Percentiles rank a stretch among this genome's conserved stretches.
Conservation (phyloP, 306 rosid species). For the Luffa aegyptiaca region DNA sequence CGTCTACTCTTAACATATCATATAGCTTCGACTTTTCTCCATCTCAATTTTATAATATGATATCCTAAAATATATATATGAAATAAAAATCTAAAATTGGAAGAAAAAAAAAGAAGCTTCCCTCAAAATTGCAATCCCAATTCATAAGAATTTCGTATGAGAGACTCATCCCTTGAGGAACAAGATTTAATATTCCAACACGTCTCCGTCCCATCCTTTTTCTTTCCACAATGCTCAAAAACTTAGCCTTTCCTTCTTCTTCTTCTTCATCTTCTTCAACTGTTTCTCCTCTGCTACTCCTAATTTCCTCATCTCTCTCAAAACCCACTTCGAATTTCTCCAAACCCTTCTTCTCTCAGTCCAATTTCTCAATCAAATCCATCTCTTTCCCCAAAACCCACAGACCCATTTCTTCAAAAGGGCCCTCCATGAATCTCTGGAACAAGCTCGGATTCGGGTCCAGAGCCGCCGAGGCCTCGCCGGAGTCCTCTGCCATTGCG, state of each 20-base stretch:
- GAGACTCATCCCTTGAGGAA: neutral
- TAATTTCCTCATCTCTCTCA: slow-evolving; percentile 21
- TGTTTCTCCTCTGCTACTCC: slow-evolving; percentile 22
- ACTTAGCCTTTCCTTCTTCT: slow-evolving; percentile 27
- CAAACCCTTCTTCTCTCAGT: slow-evolving; percentile 29
- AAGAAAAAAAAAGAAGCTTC: neutral
- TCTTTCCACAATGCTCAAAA: slow-evolving; percentile 34
- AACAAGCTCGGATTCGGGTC: slow-evolving; percentile 69
- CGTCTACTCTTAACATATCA: too few species aligned
- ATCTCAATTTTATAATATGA: too few species aligned
- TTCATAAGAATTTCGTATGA: neutral
- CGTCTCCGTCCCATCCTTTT: slow-evolving; percentile 12
- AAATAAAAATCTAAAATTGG: too few species aligned
- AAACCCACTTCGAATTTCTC: slow-evolving; percentile 17
- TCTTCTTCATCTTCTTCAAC: slow-evolving; percentile 20
- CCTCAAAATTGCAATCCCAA: neutral
- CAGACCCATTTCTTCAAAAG: slow-evolving; percentile 18
- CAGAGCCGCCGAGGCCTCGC: slow-evolving; percentile 27
- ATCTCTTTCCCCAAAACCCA: slow-evolving; percentile 32
- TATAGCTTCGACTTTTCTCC: too few species aligned
- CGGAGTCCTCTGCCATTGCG: slow-evolving; percentile 54
- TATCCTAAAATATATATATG: too few species aligned
- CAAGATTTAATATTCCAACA: slow-evolving; percentile 6
- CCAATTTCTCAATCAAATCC: slow-evolving; percentile 12
- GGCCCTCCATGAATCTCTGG: slow-evolving; percentile 64